Evolutionary conservation across 495 filamentous ascomycete species (phyloP).

Genomic region (Penicillium crystallinum): DNA sequence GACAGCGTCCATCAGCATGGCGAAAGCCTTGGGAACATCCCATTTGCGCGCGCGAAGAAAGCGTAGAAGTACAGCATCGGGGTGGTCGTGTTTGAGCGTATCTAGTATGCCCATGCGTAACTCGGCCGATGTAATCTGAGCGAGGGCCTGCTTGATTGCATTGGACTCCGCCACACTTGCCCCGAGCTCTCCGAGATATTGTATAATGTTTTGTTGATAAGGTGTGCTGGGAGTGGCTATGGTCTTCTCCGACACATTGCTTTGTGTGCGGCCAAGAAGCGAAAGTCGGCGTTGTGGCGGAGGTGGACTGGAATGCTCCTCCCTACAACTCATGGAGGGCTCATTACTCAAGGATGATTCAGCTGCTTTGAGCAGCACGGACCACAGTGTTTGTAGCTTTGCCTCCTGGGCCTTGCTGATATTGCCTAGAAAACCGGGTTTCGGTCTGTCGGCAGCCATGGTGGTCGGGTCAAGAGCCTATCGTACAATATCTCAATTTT

Average conservation of each 20-base stretch:
- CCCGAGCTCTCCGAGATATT: slow-evolving; percentile 21
- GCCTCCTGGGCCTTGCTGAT: slow-evolving; percentile 77
- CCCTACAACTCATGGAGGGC: slow-evolving; percentile 1
- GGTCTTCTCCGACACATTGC: slow-evolving; percentile 21
- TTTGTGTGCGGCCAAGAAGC: slow-evolving; percentile 22
- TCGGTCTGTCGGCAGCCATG: slow-evolving; percentile 24
- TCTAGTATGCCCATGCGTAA: slow-evolving; percentile 73
- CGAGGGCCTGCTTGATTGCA: slow-evolving; percentile 24
- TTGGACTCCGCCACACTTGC: slow-evolving; percentile 25
- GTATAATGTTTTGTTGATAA: slow-evolving; percentile 20
- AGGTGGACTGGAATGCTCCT: slow-evolving; percentile 13
- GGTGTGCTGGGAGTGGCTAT: slow-evolving; percentile 10
- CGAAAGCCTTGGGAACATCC: slow-evolving; percentile 82
- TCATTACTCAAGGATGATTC: slow-evolving; percentile 35
- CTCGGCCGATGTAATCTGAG: slow-evolving; percentile 55
- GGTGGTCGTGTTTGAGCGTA: slow-evolving; percentile 88
- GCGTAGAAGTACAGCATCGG: slow-evolving; percentile 81
- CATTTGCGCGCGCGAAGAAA: slow-evolving; percentile 93
- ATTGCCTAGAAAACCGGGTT: slow-evolving; percentile 74
- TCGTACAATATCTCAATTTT: no score
- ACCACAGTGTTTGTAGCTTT: slow-evolving; percentile 81
- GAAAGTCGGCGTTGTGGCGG: slow-evolving; percentile 22
- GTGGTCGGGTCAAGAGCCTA: neutral
- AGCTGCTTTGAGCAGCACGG: slow-evolving; percentile 65
- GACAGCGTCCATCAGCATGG: slow-evolving; percentile 88